Evolutionary conservation across 2,329 filamentous ascomycete genomes (phyloP).

Genomic region (Alternaria triticina): DNA sequence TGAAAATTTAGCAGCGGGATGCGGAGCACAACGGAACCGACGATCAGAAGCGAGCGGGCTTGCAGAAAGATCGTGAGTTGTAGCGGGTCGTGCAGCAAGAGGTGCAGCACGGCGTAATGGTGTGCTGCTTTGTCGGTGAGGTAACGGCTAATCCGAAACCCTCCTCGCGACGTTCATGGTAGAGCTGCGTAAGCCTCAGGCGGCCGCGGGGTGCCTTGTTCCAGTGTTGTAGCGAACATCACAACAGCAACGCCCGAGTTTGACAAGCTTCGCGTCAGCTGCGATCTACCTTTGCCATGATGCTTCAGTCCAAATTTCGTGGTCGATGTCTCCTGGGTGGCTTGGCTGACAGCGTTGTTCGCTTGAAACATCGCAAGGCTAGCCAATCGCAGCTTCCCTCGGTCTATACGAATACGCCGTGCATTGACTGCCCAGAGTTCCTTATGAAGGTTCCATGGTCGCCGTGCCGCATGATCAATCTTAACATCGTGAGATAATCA

Average conservation of each 20-base stretch:
- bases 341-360: neutral
- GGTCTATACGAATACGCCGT: slow-evolving; percentile 6
- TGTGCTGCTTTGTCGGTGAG: slow-evolving; percentile 20
- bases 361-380: slow-evolving; percentile 10
- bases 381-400: neutral
- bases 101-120: slow-evolving; percentile 16
- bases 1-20: slow-evolving; percentile 3
- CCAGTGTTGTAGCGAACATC: neutral
- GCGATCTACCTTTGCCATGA: neutral
- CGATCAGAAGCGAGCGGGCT: slow-evolving; percentile 9
- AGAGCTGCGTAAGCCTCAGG: neutral
- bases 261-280: slow-evolving; percentile 2
- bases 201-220: neutral
- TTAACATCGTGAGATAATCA: neutral
- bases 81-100: slow-evolving; percentile 16
- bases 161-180: neutral
- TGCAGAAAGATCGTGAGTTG: slow-evolving; percentile 15
- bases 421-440: neutral
- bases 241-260: slow-evolving; percentile 1
- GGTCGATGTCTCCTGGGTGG: neutral
- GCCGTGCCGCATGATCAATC: neutral
- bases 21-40: slow-evolving; percentile 10
- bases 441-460: neutral
- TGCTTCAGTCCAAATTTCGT: neutral
- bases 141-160: neutral